Conservation (phyloP, 2,329 filamentous ascomycete species). For the Talaromyces islandicus region DNA sequence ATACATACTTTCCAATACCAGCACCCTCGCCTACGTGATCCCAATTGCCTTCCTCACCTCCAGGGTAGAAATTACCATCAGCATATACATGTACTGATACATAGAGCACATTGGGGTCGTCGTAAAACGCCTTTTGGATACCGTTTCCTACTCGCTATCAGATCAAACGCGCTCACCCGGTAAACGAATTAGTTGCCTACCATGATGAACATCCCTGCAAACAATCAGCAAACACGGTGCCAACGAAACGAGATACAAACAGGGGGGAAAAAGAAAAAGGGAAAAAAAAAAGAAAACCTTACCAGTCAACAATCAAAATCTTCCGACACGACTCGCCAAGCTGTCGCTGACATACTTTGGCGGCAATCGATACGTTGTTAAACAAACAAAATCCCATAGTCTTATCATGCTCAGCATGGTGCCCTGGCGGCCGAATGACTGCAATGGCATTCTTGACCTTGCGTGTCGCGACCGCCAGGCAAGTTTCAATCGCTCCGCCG, state of each 20-base stretch:
- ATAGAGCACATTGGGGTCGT: slow-evolving; percentile 91
- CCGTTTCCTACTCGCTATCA: slow-evolving; percentile 64
- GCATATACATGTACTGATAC: slow-evolving; percentile 89
- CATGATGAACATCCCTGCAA: slow-evolving; percentile 61
- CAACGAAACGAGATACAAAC: slow-evolving; percentile 20
- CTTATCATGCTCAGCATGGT: slow-evolving; percentile 81
- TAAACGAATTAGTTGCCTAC: slow-evolving; percentile 24
- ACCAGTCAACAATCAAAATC: slow-evolving; percentile 90
- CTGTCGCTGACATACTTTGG: slow-evolving; percentile 76
- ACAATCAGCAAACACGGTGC: not conserved
- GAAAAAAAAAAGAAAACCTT: slow-evolving; percentile 34
- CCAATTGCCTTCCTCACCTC: slow-evolving; percentile 52
- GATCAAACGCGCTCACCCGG: slow-evolving; percentile 5
- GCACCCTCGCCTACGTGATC: slow-evolving; percentile 53
- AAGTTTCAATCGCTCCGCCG: slow-evolving; percentile 92
- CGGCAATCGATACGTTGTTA: slow-evolving; percentile 92
- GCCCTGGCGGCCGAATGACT: slow-evolving; percentile 88
- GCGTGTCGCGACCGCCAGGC: slow-evolving; percentile 77
- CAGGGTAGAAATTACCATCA: slow-evolving; percentile 79
- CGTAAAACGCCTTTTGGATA: slow-evolving; percentile 92
- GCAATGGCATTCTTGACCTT: slow-evolving; percentile 92
- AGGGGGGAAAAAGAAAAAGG: too few species aligned
- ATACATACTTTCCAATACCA: slow-evolving; percentile 50
- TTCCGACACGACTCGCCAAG: slow-evolving; percentile 79
- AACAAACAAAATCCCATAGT: slow-evolving; percentile 96